Percentiles rank a stretch among this genome's conserved stretches.
phyloP scores from a whole-genome alignment of 805 yeast genomes.

The Naumovozyma dairenensis region DNA sequence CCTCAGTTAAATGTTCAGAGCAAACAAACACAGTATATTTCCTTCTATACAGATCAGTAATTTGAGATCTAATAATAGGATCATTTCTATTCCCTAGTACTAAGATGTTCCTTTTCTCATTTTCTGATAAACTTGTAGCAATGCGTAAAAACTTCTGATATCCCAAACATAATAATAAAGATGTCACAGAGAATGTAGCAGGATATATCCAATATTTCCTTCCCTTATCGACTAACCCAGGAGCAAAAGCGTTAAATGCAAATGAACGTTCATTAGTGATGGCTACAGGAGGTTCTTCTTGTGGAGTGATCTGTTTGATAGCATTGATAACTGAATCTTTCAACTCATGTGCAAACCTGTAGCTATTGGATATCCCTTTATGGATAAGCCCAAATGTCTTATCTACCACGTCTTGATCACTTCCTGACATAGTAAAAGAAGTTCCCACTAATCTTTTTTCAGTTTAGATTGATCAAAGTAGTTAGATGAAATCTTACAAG shows the following conservation, averaged over 20 bases:
- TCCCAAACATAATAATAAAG: conserved; percentile 11
- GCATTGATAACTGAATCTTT: conserved; percentile 6
- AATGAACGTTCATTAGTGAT: too few relatives aligned
- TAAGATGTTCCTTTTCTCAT: conserved; percentile 14
- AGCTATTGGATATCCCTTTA: conserved; percentile 8
- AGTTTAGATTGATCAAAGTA: too few relatives aligned
- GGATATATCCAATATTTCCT: conserved; percentile 10
- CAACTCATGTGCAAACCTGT: conserved; percentile 5
- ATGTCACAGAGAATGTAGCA: conserved; percentile 11
- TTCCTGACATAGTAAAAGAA: not conserved
- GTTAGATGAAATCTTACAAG: too few relatives aligned
- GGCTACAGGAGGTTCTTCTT: too few relatives aligned
- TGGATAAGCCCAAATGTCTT: conserved; percentile 16
- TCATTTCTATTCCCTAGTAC: conserved; percentile 28
- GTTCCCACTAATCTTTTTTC: not conserved
- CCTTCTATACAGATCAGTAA: conserved; percentile 28
- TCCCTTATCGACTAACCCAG: not conserved
- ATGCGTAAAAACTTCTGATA: conserved; percentile 5
- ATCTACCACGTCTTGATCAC: conserved; percentile 19
- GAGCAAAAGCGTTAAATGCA: not conserved
- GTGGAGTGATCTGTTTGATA: conserved; percentile 5
- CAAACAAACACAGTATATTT: conserved; percentile 27
- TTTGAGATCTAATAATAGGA: conserved; percentile 29
- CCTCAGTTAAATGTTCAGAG: conserved; percentile 15
- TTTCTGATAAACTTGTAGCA: conserved; percentile 13